phyloP scores from a whole-genome alignment of 2,329 filamentous ascomycete species.

The Cladosporium cucumerinum region DNA sequence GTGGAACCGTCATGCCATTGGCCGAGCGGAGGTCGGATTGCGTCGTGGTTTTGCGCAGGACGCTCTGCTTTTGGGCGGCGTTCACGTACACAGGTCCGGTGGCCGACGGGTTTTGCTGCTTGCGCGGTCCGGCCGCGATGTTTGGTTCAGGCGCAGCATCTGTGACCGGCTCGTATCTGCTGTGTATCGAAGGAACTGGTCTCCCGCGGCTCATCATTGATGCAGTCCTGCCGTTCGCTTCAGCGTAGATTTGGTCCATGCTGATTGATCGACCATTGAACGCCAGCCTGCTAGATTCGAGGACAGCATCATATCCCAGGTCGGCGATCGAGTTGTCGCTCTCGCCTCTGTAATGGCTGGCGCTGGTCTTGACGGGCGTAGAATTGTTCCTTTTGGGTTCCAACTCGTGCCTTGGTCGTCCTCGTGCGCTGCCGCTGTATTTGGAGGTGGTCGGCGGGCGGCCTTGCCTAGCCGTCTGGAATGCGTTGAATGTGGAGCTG shows the following conservation, averaged over 20 bases:
- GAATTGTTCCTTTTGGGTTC: conserved; percentile 4
- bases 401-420: background rate
- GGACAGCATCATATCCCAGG: conserved; percentile 56
- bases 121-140: conserved; percentile 73
- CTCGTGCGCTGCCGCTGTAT: conserved; percentile 5
- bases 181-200: conserved; percentile 44
- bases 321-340: conserved; percentile 38
- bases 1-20: conserved; percentile 31
- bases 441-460: conserved; percentile 10
- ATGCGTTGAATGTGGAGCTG: conserved; percentile 61
- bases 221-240: conserved; percentile 24
- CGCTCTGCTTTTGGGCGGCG: conserved; percentile 26
- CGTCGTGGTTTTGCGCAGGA: conserved; percentile 32
- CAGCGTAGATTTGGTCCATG: conserved; percentile 63
- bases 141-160: conserved; percentile 85
- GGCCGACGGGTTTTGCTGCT: conserved; percentile 39
- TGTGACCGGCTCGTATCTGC: conserved; percentile 51
- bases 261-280: conserved; percentile 61
- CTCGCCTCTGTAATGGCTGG: conserved; percentile 8
- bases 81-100: conserved; percentile 36
- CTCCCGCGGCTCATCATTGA: conserved; percentile 45
- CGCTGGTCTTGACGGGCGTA: background rate
- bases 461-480: conserved; percentile 16
- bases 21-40: conserved; percentile 31
- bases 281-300: conserved; percentile 56